Evolutionary conservation across 805 yeast genomes (phyloP), one percentile per base, ranked within the genome.

Genomic region (Yamadazyma insecticola): DNA sequence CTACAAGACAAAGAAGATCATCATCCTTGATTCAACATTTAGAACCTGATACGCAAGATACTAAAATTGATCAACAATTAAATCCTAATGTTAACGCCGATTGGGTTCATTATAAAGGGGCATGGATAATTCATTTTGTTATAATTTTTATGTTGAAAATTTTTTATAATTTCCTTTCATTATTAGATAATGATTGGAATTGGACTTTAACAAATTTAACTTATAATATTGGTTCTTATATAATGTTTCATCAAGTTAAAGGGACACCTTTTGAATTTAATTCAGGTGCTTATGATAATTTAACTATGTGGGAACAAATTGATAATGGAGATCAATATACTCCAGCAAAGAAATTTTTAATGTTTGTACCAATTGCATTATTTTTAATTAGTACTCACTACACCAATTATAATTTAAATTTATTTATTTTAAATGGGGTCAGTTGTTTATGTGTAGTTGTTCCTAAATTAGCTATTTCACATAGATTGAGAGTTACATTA

Each of bases 241-340:
- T 90, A 40, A 92, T 90, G 97, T 92, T 90, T 55, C 98, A 90
- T 57, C 81, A 85, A 55, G 86, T 92, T 26, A 92, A 90, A 50
- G 98, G 98, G 22, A 88, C 95, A 2, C 98, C 98, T 0, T 92
- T 90, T 53, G 98, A 92, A 48, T 89, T 90, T 65, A 92, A 89
- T 53, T 81, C 84, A 24, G 98, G 98, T 25, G 97, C 97, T 0
- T 92, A 83, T 59, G 98, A 90, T 54, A 81, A 86, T 50, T 70
- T 90, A 44, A 92, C 96, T 14, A 87, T 90, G 97, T 90, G 98
- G 98, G 98, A 90, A 60, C 98, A 90, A 60, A 81, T 82, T 37
- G 94, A 85, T 56, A 79, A 89, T 49, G 98, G 97, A 37, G 97
- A 88, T 52, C 95, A 88, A 57, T 90, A 89, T 56, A 92, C 98